Evolutionary conservation across 2,329 filamentous ascomycete genomes (phyloP).

Genomic region (Ophidiomyces ophidiicola): DNA sequence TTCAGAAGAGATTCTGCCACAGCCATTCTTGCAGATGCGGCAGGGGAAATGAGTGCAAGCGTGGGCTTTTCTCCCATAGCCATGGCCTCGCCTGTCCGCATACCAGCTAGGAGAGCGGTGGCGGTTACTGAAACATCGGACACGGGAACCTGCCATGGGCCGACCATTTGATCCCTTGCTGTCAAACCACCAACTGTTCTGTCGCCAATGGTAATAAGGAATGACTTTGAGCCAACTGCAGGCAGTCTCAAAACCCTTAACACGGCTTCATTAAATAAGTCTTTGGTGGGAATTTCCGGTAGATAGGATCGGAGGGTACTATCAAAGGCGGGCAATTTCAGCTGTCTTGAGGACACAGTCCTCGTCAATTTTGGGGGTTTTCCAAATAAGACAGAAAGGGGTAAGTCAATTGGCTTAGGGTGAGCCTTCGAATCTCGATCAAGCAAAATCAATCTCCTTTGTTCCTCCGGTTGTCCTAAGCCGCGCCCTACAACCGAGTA

Average conservation of each 20-base stretch:
- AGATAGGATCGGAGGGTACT: slow-evolving; percentile 57
- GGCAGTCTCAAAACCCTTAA: slow-evolving; percentile 73
- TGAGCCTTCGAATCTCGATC: slow-evolving; percentile 66
- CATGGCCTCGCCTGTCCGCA: slow-evolving; percentile 86
- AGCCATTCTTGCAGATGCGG: slow-evolving; percentile 88
- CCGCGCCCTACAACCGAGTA: slow-evolving; percentile 85
- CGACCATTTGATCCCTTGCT: slow-evolving; percentile 86
- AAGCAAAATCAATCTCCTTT: slow-evolving; percentile 63
- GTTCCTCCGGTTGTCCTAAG: slow-evolving; percentile 49
- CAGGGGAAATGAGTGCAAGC: slow-evolving; percentile 76
- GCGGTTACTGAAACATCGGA: slow-evolving; percentile 88
- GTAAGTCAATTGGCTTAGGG: slow-evolving; percentile 72
- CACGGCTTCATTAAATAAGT: slow-evolving; percentile 55
- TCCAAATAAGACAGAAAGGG: slow-evolving; percentile 79
- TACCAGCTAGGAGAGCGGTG: slow-evolving; percentile 60
- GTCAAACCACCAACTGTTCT: slow-evolving; percentile 82
- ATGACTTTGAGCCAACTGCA: slow-evolving; percentile 90
- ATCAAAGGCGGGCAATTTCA: slow-evolving; percentile 60
- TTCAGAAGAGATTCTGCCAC: slow-evolving; percentile 92
- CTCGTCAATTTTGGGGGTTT: slow-evolving; percentile 72
- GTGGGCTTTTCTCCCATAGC: slow-evolving; percentile 89
- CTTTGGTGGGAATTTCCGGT: slow-evolving; percentile 41
- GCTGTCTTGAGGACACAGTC: slow-evolving; percentile 57
- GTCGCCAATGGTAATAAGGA: slow-evolving; percentile 93
- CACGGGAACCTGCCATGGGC: slow-evolving; percentile 89